Evolutionary conservation across 2,329 filamentous ascomycete genomes (phyloP).

Genomic region (Pseudogymnoascus sp.): DNA sequence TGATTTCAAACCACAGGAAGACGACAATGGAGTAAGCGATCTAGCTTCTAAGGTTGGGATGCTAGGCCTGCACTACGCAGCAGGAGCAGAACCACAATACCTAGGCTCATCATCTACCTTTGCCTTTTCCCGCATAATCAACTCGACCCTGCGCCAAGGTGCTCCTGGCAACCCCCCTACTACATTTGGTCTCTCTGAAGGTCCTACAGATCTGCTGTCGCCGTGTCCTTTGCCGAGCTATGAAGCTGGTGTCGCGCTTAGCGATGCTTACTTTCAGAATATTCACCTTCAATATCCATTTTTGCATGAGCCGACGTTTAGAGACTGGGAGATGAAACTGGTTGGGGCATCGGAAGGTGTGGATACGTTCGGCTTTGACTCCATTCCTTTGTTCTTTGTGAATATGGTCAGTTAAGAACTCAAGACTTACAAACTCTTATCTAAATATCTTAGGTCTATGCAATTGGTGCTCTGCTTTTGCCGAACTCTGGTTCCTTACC

Average conservation of each 20-base stretch:
- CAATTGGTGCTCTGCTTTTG: slow-evolving; percentile 21
- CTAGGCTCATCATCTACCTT: slow-evolving; percentile 32
- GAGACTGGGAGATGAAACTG: slow-evolving; percentile 17
- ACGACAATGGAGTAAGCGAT: slow-evolving; percentile 12
- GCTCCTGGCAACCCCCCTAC: neutral
- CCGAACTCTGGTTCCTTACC: neutral
- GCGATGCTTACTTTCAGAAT: slow-evolving; percentile 23
- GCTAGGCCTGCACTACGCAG: slow-evolving; percentile 26
- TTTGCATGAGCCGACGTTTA: slow-evolving; percentile 22
- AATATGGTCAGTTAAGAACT: slow-evolving; percentile 18
- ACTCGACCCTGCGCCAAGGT: slow-evolving; percentile 15
- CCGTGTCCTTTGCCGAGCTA: neutral
- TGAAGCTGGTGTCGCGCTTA: neutral
- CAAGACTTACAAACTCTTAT: neutral
- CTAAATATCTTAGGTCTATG: slow-evolving; percentile 20
- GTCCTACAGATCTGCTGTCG: neutral
- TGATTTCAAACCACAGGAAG: no score
- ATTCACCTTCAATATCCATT: slow-evolving; percentile 25
- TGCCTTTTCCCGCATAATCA: slow-evolving; percentile 28
- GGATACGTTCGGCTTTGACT: neutral
- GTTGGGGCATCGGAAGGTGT: neutral
- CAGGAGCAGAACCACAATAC: slow-evolving; percentile 32
- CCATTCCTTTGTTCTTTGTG: slow-evolving; percentile 20
- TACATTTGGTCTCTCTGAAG: neutral
- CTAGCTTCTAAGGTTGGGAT: slow-evolving; percentile 29